Base-by-base conservation (phyloP, 805 yeast genomes). In the Ogataea chonburiensis region DNA sequence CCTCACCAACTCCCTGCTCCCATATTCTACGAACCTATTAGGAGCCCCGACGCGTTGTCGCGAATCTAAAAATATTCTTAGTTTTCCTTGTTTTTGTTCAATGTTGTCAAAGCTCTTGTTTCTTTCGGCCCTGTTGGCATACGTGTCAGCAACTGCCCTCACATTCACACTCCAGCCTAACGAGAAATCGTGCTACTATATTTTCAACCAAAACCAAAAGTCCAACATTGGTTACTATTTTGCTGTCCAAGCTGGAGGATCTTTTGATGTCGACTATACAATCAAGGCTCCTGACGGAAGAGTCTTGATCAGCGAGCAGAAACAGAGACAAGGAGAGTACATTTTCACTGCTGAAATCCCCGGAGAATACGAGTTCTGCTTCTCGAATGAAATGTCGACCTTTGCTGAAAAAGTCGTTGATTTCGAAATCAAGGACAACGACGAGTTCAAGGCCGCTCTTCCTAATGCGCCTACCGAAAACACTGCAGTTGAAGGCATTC, bases 301-400 rank as follows among this genome's bases (percentile, higher is more conserved):
- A 29, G 56, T 71, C 15, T 60, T 84, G 27, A 71, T 73, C 34
- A 53, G 64, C 21, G 82, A 81, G 36, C 65, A 67, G 31, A 78
- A 79, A 48, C 77, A 79, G 56, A 75, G 83, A 59, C 91, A 83
- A 59, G 95, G 89, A 9, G 95, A 87, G 54, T 81, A 81, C 67
- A 67, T 77, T 5, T 79, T 88, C 58, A 68, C 64, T 14, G 94
- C 86, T 15, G 76, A 73, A 26, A 55, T 58, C 34, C 57, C 61
- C 13, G 96, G 96, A 27, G 96, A 88, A 60, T 88, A 86, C 67
- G 83, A 81, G 60, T 81, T 88, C 60, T 88, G 96, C 64, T 86
- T 88, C 67, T 65, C 77, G 52, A 84, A 86, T 61, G 84, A 78
- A 45, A 82, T 83, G 85, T 77, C 86, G 4, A 81, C 89, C 4